Conservation (phyloP, 306 rosid species). For the Argentina anserina region DNA sequence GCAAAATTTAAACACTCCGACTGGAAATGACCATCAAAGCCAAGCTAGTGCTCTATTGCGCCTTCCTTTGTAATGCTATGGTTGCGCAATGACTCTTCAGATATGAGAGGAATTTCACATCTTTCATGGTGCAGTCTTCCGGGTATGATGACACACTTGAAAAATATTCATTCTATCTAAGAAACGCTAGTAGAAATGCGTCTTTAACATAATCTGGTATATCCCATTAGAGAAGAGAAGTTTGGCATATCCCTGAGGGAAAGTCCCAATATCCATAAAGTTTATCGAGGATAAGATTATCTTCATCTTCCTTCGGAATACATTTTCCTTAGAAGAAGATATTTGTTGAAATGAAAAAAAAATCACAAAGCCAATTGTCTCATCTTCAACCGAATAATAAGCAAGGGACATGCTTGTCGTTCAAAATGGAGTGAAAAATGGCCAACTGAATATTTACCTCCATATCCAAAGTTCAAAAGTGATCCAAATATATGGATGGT, state of each 20-base stretch:
- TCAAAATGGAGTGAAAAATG: too few relatives aligned
- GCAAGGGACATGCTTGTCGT: too few relatives aligned
- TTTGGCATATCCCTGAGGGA: constrained; percentile 47
- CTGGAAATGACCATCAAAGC: background rate
- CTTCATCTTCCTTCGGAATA: constrained; percentile 53
- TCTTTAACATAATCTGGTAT: constrained; percentile 49
- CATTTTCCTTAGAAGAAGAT: too few relatives aligned
- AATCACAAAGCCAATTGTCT: too few relatives aligned
- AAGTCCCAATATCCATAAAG: constrained; percentile 62
- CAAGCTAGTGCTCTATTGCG: background rate
- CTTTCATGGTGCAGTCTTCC: background rate
- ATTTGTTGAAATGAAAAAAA: too few relatives aligned
- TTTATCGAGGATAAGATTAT: constrained; percentile 46
- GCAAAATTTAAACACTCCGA: background rate
- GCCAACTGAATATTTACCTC: too few relatives aligned
- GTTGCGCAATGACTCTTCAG: background rate
- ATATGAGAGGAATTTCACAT: background rate
- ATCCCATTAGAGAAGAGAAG: constrained; percentile 47
- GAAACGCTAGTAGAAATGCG: background rate
- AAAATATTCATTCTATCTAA: background rate
- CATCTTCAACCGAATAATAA: too few relatives aligned
- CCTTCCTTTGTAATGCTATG: background rate
- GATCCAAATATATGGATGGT: too few relatives aligned
- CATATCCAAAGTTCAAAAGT: too few relatives aligned
- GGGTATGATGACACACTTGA: background rate